phyloP scores from a whole-genome alignment of 768 basidiomycete genomes.

The Chlorophyllum brunneum region DNA sequence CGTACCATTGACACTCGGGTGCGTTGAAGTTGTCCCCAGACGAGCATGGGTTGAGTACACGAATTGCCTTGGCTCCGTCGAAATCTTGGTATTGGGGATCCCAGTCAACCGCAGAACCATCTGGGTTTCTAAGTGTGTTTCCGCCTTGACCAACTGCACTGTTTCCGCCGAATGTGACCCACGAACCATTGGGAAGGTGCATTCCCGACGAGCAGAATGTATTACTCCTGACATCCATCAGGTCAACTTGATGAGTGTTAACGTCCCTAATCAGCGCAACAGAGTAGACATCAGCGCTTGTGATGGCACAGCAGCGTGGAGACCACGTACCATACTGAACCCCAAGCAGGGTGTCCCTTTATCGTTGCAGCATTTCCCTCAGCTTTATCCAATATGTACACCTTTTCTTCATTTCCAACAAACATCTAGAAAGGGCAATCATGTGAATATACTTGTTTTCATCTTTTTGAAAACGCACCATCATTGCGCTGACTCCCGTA shows the following conservation, averaged over 20 bases:
- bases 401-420: slow-evolving; percentile 71
- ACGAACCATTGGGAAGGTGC: slow-evolving; percentile 80
- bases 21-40: slow-evolving; percentile 41
- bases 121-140: slow-evolving; percentile 41
- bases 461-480: slow-evolving; percentile 4
- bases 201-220: slow-evolving; percentile 82
- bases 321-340: slow-evolving; percentile 52
- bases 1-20: slow-evolving; percentile 66
- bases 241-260: slow-evolving; percentile 45
- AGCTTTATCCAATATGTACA: slow-evolving; percentile 89
- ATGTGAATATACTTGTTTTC: background rate
- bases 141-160: slow-evolving; percentile 68
- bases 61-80: slow-evolving; percentile 77
- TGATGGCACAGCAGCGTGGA: background rate
- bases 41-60: slow-evolving; percentile 76
- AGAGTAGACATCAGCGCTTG: background rate
- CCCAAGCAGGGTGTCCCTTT: slow-evolving; percentile 72
- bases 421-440: slow-evolving; percentile 55
- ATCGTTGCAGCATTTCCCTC: slow-evolving; percentile 69
- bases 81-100: slow-evolving; percentile 73
- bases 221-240: slow-evolving; percentile 74
- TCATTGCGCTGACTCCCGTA: slow-evolving; percentile 15
- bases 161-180: slow-evolving; percentile 74
- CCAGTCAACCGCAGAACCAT: slow-evolving; percentile 45
- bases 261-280: slow-evolving; percentile 47